phyloP scores from a whole-genome alignment of 2,329 filamentous ascomycete species.

The Ophiostoma australiae region DNA sequence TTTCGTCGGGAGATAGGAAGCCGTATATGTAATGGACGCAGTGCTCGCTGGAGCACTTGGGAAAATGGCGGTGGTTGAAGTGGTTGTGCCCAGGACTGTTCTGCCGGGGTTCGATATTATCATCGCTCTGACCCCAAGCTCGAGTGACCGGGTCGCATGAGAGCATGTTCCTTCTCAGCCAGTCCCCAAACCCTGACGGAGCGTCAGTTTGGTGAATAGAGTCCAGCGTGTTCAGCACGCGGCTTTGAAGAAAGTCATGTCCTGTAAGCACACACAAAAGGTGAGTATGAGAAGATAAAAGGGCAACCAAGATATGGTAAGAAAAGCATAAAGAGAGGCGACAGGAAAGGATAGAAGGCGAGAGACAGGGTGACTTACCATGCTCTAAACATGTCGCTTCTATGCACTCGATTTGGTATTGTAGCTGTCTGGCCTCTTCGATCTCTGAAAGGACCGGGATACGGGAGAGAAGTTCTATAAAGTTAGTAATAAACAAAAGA shows the following conservation, averaged over 20 bases:
- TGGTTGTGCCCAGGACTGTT: conserved; percentile 30
- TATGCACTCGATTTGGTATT: conserved; percentile 56
- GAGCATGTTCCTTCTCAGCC: conserved; percentile 50
- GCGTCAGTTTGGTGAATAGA: conserved; percentile 38
- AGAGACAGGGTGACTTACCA: conserved; percentile 35
- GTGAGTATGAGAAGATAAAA: neutral
- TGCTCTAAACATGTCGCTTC: conserved; percentile 48
- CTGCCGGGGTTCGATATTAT: conserved; percentile 26
- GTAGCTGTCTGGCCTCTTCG: conserved; percentile 53
- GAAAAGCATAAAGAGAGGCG: neutral
- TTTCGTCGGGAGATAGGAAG: conserved; percentile 47
- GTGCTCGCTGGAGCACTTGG: conserved; percentile 52
- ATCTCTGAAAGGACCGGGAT: conserved; percentile 48
- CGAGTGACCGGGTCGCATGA: conserved; percentile 46
- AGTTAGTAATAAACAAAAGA: neutral
- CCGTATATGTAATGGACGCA: conserved; percentile 57
- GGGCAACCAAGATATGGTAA: neutral
- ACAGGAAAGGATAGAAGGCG: too few species aligned
- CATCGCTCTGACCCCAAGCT: conserved; percentile 38
- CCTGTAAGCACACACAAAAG: conserved; percentile 33
- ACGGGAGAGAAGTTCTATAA: conserved; percentile 38
- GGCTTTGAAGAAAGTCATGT: conserved; percentile 41
- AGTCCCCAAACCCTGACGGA: conserved; percentile 46
- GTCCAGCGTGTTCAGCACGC: conserved; percentile 39
- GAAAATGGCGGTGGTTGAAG: conserved; percentile 17